Base-by-base conservation (phyloP, 495 filamentous ascomycete species). In the Xylaria grammica region DNA sequence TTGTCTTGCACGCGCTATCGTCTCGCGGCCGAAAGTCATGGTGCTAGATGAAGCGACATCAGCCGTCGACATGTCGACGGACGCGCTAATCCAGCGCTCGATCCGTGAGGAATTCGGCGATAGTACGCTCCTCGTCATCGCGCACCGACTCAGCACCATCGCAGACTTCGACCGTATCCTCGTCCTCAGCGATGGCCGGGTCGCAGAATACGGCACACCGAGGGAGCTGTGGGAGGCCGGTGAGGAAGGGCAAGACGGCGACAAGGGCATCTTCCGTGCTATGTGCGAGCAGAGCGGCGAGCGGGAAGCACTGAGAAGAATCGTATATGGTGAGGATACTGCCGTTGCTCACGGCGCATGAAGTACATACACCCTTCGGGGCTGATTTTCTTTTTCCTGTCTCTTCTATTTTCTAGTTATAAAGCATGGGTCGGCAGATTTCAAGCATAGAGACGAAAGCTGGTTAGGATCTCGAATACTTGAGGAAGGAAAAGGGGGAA, bases 21-120 rank as follows among this genome's bases (percentile, higher is more conserved):
- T 96, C 32, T 80, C 86, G 4, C 84, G 87, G 0, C 91, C 92
- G 11, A 90, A 90, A 68, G 89, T 97, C 63, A 89, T 97, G 85
- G 87, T 97, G 9, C 82, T 97, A 10, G 93, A 97, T 71, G 93
- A 97, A 77, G 93, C 93, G 0, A 97, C 93, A 0, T 90, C 87
- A 4, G 91, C 93, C 3, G 91, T 97, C 4, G 93, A 97, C 74
- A 93, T 92, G 88, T 85, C 87, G 40, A 95, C 91, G 0, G 93
- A 97, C 73, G 79, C 84, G 6, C 78, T 94, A 17, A 95, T 97
- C 66, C 92, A 96, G 76, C 82, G 89, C 13, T 89, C 85, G 52
- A 96, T 97, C 65, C 84, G 92, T 17, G 86, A 90, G 51, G 91
- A 93, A 72, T 96, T 95, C 60, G 83, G 80, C 9, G 84, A 88